A percentile compares a stretch with the other conserved stretches of the same genome.
Conservation (phyloP, 2,329 filamentous ascomycete species). For the Verticillium tricorpus region DNA sequence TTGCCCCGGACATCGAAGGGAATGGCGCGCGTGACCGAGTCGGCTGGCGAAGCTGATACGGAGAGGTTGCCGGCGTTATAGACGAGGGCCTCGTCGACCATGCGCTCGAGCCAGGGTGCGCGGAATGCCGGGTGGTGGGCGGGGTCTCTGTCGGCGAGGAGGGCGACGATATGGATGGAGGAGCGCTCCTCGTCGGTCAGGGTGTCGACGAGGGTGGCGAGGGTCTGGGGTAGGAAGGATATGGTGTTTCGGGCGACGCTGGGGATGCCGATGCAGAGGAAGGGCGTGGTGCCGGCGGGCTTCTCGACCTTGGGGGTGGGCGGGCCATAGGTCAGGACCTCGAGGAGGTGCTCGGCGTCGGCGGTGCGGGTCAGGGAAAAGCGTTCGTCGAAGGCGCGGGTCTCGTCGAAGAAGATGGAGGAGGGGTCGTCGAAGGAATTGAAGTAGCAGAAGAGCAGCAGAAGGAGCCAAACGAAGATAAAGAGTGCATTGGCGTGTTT, state of each 20-base stretch:
- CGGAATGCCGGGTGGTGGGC: conserved; percentile 24
- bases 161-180: conserved; percentile 25
- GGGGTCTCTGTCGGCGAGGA: conserved; percentile 29
- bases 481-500: conserved; percentile 22
- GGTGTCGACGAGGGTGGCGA: conserved; percentile 25
- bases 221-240: conserved; percentile 21
- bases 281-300: background rate
- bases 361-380: conserved; percentile 20
- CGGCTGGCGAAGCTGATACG: background rate
- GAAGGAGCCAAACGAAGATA: conserved; percentile 19
- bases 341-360: conserved; percentile 19
- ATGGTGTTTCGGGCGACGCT: conserved; percentile 25
- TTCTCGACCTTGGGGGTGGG: conserved; percentile 2
- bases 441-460: conserved; percentile 21
- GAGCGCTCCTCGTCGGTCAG: conserved; percentile 24
- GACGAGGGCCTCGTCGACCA: conserved; percentile 28
- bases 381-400: conserved; percentile 19
- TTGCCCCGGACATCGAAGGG: conserved; percentile 17
- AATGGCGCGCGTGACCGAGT: conserved; percentile 4
- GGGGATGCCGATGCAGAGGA: conserved; percentile 28
- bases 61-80: conserved; percentile 16
- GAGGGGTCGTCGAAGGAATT: conserved; percentile 29
- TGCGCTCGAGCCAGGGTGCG: conserved; percentile 22
- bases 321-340: background rate
- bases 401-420: conserved; percentile 26